A percentile compares a stretch with the other conserved stretches of the same genome.
These are phyloP conservation scores for Sporisorium iseilematis-ciliati DNA, from an alignment of 1,284 basidiomycete species.

Conservation along the genomic window DNA sequence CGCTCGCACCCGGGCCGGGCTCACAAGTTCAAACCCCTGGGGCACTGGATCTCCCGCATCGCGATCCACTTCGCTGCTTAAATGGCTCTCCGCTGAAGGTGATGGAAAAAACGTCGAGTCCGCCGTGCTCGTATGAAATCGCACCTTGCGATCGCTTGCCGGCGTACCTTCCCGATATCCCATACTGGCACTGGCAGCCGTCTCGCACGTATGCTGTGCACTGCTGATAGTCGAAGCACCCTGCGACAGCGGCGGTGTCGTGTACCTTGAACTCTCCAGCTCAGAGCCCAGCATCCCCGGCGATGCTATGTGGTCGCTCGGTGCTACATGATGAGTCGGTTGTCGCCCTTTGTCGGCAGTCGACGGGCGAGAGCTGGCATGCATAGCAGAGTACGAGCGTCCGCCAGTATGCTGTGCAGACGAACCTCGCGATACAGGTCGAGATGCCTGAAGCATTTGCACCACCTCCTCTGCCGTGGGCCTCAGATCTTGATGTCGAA, in stretches of 20 bases:
- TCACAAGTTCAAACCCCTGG: conserved; percentile 39
- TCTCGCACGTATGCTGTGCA: conserved; percentile 37
- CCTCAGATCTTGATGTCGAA: conserved; percentile 48
- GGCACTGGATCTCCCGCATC: conserved; percentile 7
- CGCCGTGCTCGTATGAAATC: conserved; percentile 13
- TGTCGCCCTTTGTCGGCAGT: background rate
- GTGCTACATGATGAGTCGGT: background rate
- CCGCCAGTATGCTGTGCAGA: background rate
- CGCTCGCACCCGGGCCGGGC: conserved; percentile 12
- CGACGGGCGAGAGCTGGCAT: background rate
- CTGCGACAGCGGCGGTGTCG: conserved; percentile 31
- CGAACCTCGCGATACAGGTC: conserved; percentile 1
- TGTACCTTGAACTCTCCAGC: conserved; percentile 23
- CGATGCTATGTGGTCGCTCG: conserved; percentile 9
- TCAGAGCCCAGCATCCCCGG: conserved; percentile 19
- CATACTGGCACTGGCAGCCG: conserved; percentile 2
- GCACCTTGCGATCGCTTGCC: conserved; percentile 24
- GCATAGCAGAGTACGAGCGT: background rate
- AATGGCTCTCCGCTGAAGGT: background rate
- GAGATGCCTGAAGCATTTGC: conserved; percentile 15
- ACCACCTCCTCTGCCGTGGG: conserved; percentile 48
- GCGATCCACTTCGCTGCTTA: background rate
- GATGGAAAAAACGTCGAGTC: conserved; percentile 19
- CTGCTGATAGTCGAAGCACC: conserved; percentile 31
- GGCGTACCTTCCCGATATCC: conserved; percentile 1